These are phyloP conservation scores for Linanthus parryae DNA, from an alignment of 148 eudicot genomes.

Conservation along the genomic window DNA sequence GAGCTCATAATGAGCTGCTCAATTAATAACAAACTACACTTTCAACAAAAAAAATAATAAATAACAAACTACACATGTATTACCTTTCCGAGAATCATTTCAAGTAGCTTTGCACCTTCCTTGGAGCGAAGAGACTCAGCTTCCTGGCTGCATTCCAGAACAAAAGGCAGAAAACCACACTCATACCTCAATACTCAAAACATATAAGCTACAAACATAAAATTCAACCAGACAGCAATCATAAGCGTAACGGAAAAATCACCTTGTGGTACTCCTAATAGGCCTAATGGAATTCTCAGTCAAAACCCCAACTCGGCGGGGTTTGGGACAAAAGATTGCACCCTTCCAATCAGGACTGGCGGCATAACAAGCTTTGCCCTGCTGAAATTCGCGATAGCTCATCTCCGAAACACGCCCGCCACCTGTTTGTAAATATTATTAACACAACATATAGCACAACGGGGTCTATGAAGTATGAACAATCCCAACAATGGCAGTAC, in stretches of 20 bases:
- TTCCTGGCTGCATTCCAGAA: slow-evolving; percentile 18
- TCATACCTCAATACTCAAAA: neutral
- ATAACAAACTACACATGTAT: neutral
- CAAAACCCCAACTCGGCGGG: slow-evolving; percentile 29
- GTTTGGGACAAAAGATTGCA: slow-evolving; percentile 35
- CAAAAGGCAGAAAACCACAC: neutral
- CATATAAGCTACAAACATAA: neutral
- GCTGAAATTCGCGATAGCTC: slow-evolving; percentile 28
- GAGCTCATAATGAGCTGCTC: neutral
- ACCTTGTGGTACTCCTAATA: slow-evolving; percentile 32
- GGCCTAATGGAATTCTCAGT: slow-evolving; percentile 23
- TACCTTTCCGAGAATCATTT: slow-evolving; percentile 50
- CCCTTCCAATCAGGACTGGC: slow-evolving; percentile 17
- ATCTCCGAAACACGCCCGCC: too few species aligned
- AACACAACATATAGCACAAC: too few species aligned
- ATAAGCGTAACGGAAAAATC: neutral
- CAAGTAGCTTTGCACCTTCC: slow-evolving; percentile 43
- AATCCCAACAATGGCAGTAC: too few species aligned
- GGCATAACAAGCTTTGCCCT: slow-evolving; percentile 12
- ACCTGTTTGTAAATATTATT: too few species aligned
- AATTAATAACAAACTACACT: neutral
- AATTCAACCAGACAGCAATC: neutral
- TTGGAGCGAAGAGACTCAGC: slow-evolving; percentile 23
- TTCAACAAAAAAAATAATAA: neutral
- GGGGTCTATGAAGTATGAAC: too few species aligned